A percentile compares a stretch with the other conserved stretches of the same genome.
Conservation (phyloP, 306 rosid genomes). For the Glycine tomentella region DNA sequence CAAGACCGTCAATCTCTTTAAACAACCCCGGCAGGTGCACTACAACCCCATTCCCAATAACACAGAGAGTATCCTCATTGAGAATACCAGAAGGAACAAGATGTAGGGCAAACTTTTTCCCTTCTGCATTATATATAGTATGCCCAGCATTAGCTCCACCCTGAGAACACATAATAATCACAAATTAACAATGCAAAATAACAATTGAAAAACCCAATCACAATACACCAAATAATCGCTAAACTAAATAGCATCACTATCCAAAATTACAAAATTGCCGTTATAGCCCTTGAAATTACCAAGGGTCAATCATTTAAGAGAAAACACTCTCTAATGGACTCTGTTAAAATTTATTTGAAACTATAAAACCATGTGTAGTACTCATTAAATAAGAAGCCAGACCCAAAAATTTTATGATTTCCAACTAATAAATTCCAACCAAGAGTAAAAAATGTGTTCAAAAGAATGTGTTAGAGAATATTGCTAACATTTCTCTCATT, state of each 20-base stretch:
- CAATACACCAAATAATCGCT: not conserved
- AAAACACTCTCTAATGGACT: not conserved
- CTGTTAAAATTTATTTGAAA: not conserved
- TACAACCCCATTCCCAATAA: constrained; percentile 96
- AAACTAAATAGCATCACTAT: not conserved
- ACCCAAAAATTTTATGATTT: not conserved
- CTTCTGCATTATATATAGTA: constrained; percentile 94
- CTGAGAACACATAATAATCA: constrained; percentile 43
- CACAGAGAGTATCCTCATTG: constrained; percentile 87
- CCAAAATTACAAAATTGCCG: not conserved
- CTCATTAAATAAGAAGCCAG: not conserved
- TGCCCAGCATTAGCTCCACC: constrained; percentile 99
- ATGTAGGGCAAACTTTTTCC: constrained; percentile 96
- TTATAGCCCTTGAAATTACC: not conserved
- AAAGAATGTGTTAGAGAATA: not conserved
- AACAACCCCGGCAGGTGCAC: constrained; percentile 90
- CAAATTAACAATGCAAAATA: constrained; percentile 38
- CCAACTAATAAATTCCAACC: not conserved
- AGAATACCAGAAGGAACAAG: constrained; percentile 96
- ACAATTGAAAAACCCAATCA: not conserved
- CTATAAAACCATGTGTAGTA: not conserved
- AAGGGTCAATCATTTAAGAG: not conserved
- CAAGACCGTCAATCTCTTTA: constrained; percentile 84
- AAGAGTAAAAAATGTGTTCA: not conserved
- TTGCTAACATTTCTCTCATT: not conserved